Conservation (phyloP, 345 rosid species). For the Brassica incana region DNA sequence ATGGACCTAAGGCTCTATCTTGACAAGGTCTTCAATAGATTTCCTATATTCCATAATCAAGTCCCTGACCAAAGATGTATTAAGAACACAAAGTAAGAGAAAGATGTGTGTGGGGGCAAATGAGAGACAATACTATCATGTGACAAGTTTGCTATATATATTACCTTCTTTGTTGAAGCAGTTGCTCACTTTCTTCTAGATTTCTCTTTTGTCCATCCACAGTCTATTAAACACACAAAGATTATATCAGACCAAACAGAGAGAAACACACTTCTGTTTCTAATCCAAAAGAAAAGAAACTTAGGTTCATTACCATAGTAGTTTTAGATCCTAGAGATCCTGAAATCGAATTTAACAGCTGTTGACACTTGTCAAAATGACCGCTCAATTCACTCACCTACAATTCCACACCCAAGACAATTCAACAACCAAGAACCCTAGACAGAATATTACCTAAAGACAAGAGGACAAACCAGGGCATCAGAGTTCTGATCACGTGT, state of each 20-base stretch:
- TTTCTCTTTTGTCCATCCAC: constrained; percentile 80
- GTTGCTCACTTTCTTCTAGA: constrained; percentile 69
- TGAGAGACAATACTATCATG: no score
- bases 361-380: constrained; percentile 92
- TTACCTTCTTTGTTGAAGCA: constrained; percentile 69
- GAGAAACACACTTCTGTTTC: neutral
- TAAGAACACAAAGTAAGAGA: neutral
- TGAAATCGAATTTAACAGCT: constrained; percentile 74
- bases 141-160: no score
- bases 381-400: constrained; percentile 65
- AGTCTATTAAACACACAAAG: constrained; percentile 46
- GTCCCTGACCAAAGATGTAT: constrained; percentile 49
- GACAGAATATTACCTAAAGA: neutral
- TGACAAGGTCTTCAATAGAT: constrained; percentile 56
- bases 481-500: constrained; percentile 78
- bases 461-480: constrained; percentile 53
- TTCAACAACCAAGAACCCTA: constrained; percentile 16
- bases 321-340: constrained; percentile 62
- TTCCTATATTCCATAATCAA: constrained; percentile 57
- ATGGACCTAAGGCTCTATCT: constrained; percentile 19
- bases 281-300: neutral
- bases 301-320: constrained; percentile 52
- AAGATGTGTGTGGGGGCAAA: neutral
- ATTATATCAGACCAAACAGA: neutral
- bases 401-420: neutral